Evolutionary conservation across 768 basidiomycete species (phyloP).

Genomic region (Pleurotus giganteus): DNA sequence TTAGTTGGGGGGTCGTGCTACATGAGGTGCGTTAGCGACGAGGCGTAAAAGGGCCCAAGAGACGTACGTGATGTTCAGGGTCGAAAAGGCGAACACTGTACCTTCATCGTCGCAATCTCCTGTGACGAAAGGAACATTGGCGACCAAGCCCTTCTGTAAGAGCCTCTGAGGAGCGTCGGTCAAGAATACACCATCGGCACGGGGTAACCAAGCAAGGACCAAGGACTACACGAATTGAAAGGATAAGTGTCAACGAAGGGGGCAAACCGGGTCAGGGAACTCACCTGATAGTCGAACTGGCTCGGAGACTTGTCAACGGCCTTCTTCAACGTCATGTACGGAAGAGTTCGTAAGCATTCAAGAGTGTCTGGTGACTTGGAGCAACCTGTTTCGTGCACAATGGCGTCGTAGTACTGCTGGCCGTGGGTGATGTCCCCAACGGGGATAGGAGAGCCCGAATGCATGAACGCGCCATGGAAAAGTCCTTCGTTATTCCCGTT

Average conservation of each 20-base stretch:
- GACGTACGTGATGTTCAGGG: slow-evolving; percentile 25
- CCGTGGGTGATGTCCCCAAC: slow-evolving; percentile 26
- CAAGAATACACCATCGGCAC: slow-evolving; percentile 49
- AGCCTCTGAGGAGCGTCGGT: slow-evolving; percentile 39
- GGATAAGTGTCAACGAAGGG: not conserved
- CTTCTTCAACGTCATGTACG: slow-evolving; percentile 25
- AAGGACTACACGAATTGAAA: slow-evolving; percentile 28
- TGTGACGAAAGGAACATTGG: slow-evolving; percentile 15
- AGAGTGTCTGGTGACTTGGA: slow-evolving; percentile 31
- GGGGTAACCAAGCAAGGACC: slow-evolving; percentile 45
- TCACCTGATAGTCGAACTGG: slow-evolving; percentile 24
- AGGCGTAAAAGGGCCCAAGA: not conserved
- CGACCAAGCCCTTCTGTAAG: slow-evolving; percentile 33
- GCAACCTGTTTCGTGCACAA: slow-evolving; percentile 39
- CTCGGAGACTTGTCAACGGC: slow-evolving; percentile 28
- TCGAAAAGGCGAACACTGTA: slow-evolving; percentile 27
- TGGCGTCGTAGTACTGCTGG: slow-evolving; percentile 37
- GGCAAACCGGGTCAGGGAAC: slow-evolving; percentile 9
- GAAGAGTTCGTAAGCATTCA: slow-evolving; percentile 38
- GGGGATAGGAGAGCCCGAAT: slow-evolving; percentile 37
- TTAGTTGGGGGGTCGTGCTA: slow-evolving; percentile 22
- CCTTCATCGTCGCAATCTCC: slow-evolving; percentile 40
- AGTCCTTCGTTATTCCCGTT: slow-evolving; percentile 34
- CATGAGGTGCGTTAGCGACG: not conserved
- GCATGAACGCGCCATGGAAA: slow-evolving; percentile 45